Evolutionary conservation across 371 early-diverging fungal species (phyloP), one percentile per base, ranked within the genome.

Genomic region (Apophysomyces trapeziformis): DNA sequence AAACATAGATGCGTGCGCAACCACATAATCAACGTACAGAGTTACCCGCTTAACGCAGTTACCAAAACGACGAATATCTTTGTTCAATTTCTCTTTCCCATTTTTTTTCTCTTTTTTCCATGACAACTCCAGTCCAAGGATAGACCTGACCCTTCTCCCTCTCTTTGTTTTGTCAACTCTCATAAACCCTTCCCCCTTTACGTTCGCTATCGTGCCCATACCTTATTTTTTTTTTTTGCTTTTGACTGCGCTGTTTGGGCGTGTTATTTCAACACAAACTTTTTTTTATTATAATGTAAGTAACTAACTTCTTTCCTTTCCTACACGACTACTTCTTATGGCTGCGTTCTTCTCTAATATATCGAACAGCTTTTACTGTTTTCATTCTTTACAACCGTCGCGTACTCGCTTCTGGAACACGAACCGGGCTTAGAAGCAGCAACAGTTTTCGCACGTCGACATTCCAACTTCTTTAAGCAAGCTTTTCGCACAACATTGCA

Each of bases 1-100:
- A 63, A 56, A 66, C 58, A 54, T 58, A 59, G 60, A 68, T 64
- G 63, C 68, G 63, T 43, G 57, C 14, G 61, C 58, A 50, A 65
- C 56, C 26, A 41, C 39, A 60, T 44, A 47, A 50, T 44, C 47
- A 43, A 62, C 39, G 43, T 8, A 63, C 56, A 64, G 54, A 50
- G 54, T 50, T 50, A 21, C 54, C 54, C 54, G 21, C 21, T 21
- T 26, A 18, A 50, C 21, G 54, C 54, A 50, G 32, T 50, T 64
- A 61, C 46, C 59, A 66, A 66, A 64, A 59, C 62, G 39, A 38
- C 57, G n/a, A 50, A 26, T 44, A 21, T 39, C 26, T 38, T 45
- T 32, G 57, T 57, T 57, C 57, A 35, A 43, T 45, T 58, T 61
- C 61, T 18, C 54, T 32, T 57, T 65, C 18, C 66, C 26, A 47